A percentile compares a stretch with the other conserved stretches of the same genome.
These are phyloP conservation scores for Hemisphaericaspora subhashii DNA, from an alignment of 1,139 yeast species.

Conservation along the genomic window DNA sequence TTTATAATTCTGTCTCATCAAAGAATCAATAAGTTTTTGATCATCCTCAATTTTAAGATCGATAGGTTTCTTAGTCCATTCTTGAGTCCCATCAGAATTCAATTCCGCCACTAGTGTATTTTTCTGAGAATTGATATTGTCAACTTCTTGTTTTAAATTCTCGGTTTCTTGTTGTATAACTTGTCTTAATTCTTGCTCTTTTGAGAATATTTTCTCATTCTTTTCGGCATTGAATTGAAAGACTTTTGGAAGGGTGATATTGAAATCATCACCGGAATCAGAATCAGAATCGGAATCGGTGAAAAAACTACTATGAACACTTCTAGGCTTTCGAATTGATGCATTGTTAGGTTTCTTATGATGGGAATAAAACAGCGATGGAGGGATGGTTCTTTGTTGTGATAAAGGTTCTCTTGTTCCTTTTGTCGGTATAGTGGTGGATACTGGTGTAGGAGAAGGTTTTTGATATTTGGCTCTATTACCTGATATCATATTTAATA, in stretches of 20 bases:
- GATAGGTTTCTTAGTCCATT: conserved; percentile 8
- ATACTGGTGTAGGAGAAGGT: neutral
- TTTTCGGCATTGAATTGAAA: conserved; percentile 27
- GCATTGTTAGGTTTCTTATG: no score
- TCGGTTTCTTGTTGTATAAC: conserved; percentile 19
- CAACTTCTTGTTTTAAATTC: conserved; percentile 13
- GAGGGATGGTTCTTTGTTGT: neutral
- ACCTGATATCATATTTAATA: neutral
- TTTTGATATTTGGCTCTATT: neutral
- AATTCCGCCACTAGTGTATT: conserved; percentile 22
- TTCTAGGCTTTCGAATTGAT: no score
- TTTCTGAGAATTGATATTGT: conserved; percentile 9
- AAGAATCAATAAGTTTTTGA: conserved; percentile 12
- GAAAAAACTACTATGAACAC: no score
- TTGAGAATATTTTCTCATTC: conserved; percentile 22
- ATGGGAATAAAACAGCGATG: neutral
- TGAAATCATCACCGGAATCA: conserved; percentile 19
- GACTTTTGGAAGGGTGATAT: conserved; percentile 24
- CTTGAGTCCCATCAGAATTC: conserved; percentile 28
- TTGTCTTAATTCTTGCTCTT: conserved; percentile 18
- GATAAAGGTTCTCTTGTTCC: no score
- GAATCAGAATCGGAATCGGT: neutral
- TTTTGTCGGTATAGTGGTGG: neutral
- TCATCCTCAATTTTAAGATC: conserved; percentile 1
- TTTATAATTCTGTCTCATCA: conserved; percentile 11